Percentiles rank a stretch among this genome's conserved stretches.
Conservation (phyloP, 345 rosid genomes). For the Diplotaxis tenuifolia region DNA sequence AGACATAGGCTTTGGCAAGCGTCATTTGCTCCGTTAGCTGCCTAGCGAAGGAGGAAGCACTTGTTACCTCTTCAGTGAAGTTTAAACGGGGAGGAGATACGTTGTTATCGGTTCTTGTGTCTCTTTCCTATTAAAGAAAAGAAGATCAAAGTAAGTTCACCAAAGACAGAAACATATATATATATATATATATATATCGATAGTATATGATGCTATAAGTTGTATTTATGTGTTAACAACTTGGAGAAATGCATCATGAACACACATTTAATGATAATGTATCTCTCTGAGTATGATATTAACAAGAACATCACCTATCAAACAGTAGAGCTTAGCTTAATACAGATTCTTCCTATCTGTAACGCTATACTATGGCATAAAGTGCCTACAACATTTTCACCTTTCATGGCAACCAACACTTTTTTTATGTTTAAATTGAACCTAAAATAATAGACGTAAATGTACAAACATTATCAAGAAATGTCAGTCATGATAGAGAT, state of each 20-base stretch:
- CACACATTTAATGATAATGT: not conserved
- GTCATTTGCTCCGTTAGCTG: constrained; percentile 90
- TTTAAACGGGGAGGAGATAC: constrained; percentile 49
- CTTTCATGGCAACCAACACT: not conserved
- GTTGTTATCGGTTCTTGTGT: constrained; percentile 36
- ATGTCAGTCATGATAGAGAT: not conserved
- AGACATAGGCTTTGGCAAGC: constrained; percentile 91
- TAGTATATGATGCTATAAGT: no score
- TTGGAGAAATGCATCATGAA: not conserved
- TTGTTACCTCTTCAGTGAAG: constrained; percentile 68
- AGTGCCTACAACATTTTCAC: not conserved
- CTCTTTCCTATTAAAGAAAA: constrained; percentile 55
- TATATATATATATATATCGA: no score
- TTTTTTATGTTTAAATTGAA: not conserved
- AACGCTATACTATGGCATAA: no score
- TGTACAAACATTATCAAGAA: not conserved
- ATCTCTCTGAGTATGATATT: not conserved
- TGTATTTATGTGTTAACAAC: no score
- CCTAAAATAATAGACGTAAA: not conserved
- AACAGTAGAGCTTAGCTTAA: not conserved
- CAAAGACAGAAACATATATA: constrained; percentile 12
- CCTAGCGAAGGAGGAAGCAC: constrained; percentile 75
- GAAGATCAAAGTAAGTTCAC: constrained; percentile 21
- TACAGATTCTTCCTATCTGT: not conserved
- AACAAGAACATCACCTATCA: not conserved